Percentiles rank a stretch among this genome's conserved stretches.
Evolutionary conservation across 164 flowering plant species (phyloP).

Genomic region (Aristolochia fimbriata): DNA sequence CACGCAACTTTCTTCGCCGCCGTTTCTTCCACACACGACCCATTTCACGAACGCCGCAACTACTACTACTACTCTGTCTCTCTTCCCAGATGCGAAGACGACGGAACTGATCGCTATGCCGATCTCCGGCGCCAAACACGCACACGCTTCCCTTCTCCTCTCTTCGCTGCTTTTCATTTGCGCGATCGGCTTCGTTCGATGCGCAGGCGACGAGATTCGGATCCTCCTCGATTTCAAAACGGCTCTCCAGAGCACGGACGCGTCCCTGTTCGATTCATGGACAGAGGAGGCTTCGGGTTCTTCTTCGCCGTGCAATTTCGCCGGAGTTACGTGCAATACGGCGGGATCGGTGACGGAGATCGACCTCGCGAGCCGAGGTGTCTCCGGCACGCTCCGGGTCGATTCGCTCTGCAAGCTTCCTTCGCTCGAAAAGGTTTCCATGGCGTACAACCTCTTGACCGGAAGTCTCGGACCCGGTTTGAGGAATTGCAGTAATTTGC

Average conservation of each 20-base stretch:
- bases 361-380: slow-evolving; percentile 18
- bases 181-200: background rate
- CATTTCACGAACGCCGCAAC: too few relatives aligned
- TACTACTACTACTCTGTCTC: too few relatives aligned
- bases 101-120: slow-evolving; percentile 1
- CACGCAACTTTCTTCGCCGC: background rate
- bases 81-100: background rate
- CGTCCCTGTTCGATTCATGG: slow-evolving; percentile 38
- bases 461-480: slow-evolving; percentile 32
- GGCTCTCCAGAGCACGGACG: slow-evolving; percentile 17
- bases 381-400: slow-evolving; percentile 38
- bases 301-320: slow-evolving; percentile 31
- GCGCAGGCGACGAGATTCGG: slow-evolving; percentile 23
- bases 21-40: background rate
- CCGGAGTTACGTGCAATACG: slow-evolving; percentile 45
- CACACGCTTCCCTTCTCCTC: background rate
- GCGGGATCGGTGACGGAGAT: slow-evolving; percentile 28
- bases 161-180: slow-evolving; percentile 5
- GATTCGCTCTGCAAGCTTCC: slow-evolving; percentile 39
- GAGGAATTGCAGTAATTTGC: slow-evolving; percentile 30
- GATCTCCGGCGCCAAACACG: background rate
- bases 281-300: background rate
- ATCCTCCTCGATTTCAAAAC: slow-evolving; percentile 35
- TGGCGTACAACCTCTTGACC: slow-evolving; percentile 33
- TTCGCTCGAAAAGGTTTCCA: slow-evolving; percentile 28